Conservation (phyloP, 1,139 yeast genomes). For the Lodderomyces metapsilosis region DNA sequence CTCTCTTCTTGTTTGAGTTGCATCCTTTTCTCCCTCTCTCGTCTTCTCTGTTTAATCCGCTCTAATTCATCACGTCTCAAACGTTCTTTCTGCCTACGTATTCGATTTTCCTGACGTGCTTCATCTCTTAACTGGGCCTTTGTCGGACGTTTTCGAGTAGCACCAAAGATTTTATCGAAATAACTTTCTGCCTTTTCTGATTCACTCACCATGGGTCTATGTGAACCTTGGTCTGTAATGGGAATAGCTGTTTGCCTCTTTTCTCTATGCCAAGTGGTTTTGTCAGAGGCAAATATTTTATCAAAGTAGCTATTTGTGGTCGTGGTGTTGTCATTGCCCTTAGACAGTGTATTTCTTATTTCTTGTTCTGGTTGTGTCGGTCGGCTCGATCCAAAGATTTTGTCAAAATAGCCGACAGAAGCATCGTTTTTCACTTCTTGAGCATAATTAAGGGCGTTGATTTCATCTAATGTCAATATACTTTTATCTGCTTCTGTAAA, state of each 20-base stretch:
- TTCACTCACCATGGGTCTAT: too few species aligned
- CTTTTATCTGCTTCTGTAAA: neutral
- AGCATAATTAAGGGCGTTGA: neutral
- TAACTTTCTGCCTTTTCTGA: too few species aligned
- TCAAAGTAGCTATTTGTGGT: neutral
- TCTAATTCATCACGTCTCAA: neutral
- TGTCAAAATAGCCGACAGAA: neutral
- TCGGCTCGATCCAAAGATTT: neutral
- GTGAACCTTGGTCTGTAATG: too few species aligned
- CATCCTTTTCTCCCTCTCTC: neutral
- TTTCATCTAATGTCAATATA: too few species aligned
- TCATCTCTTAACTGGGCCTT: neutral
- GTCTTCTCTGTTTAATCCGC: neutral
- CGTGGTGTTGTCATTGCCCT: too few species aligned
- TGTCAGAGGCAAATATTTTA: neutral
- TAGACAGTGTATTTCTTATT: too few species aligned
- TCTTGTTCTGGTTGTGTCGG: too few species aligned
- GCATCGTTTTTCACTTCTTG: neutral
- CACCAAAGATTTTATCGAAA: too few species aligned
- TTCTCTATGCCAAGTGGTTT: neutral
- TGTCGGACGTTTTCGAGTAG: too few species aligned
- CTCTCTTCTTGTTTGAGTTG: neutral
- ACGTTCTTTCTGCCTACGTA: neutral
- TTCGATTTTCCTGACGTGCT: neutral
- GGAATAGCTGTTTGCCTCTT: too few species aligned